Base-by-base conservation (phyloP, 1,284 basidiomycete species). In the Irpex lacteus region DNA sequence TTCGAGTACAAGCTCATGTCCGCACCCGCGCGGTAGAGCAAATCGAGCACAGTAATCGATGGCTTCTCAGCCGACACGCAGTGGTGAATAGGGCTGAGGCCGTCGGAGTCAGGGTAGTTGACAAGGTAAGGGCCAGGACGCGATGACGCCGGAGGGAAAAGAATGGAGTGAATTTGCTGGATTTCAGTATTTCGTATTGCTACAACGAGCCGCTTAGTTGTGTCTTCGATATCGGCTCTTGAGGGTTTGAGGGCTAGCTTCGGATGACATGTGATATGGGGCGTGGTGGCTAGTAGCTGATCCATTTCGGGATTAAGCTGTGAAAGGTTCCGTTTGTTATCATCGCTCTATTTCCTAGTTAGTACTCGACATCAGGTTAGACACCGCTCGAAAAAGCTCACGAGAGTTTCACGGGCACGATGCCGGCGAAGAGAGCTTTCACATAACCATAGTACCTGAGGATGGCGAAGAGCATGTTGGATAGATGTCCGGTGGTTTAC, bases 11-110 rank as follows among this genome's bases (percentile, higher is more conserved):
- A 76, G 53, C 87, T 81, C 66, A 88, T 76, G 68, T 92, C 90
- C 13, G 89, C 88, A 58, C 90, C 90, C 56, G 89, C 89, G 64
- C 83, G 85, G 69, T 89, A 90, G 40, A 92, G 79, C 19, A 85
- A 81, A 67, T 92, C 88, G 65, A 91, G 78, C 59, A 88, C 78
- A 62, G 85, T 80, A 59, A 84, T 74, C n/a, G 84, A 88, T 5
- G 86, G 88, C 15, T 76, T 74, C 60, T 77, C 75, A 59, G 80
- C 78, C 65, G 85, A 81, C 59, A 82, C 83, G 70, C 88, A 90
- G 69, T 91, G 80, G 69, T 92, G 90, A 59, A 91, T 81, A 60
- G 85, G 80, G 65, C 87, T 85, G 87, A 90, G 90, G 56, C 89
- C 90, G 61, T 83, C 78, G 4, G 78, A 70, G 70, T 92, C 89